Evolutionary conservation across 495 filamentous ascomycete species (phyloP), one percentile per base, ranked within the genome.

Genomic region (Aspergillus bertholletiae): DNA sequence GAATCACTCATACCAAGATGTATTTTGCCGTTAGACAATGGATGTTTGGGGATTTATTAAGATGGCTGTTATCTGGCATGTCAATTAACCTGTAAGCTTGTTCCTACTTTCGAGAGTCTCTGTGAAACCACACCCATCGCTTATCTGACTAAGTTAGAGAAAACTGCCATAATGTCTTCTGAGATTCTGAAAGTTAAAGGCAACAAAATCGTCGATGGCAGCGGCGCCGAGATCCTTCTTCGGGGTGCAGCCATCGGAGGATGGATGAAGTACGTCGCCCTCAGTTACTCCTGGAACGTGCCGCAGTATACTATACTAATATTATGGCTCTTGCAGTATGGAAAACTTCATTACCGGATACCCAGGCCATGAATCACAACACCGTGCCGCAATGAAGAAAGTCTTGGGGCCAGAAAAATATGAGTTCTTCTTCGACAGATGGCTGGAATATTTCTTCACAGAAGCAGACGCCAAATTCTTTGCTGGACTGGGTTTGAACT

Each of bases 271-370:
- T 71, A 61, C 24, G 63, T 49, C 7, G 7, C 40, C 8, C 28
- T 13, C 21, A 7, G 27, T 3, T 22, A 52, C 40, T 5, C 8
- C 0, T 28, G 30, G 23, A 7, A 15, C 21, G n/a, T n/a, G n/a
- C n/a, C n/a, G n/a, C 40, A 20, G 7, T 17, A 8, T 52, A 13
- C 32, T 15, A 49, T 46, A 7, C 28, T 37, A 11, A 49, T 46
- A 22, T 39, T 3, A 60, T 37, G 53, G 55, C 47, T 15, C 4
- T 46, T 23, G 21, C 18, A 82, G 79, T 55, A 84, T 86, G 82
- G 82, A 85, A 63, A 86, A 86, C 55, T 86, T 86, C 70, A 86
- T 86, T 63, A 86, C 83, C 0, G 84, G 84, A n/a, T 87, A 80
- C 52, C 67, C 84, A 0, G 84, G 80, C 11, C 79, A 84, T 41